Conservation (phyloP, 1,284 basidiomycete genomes). For the Leccinum pachyderme region DNA sequence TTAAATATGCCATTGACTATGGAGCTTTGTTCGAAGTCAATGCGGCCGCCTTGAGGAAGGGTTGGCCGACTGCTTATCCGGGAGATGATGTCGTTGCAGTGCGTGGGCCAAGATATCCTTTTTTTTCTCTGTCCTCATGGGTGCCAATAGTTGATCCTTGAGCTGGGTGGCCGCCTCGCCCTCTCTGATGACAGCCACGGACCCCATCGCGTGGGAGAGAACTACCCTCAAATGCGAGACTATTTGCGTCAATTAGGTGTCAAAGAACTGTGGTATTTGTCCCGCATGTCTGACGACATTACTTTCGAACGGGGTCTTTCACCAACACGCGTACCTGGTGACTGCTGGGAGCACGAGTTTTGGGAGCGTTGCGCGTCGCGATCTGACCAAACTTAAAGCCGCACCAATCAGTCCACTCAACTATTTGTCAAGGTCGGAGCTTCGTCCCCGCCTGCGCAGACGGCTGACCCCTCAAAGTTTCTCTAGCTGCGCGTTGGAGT, state of each 20-base stretch:
- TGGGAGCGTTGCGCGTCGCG: conserved; percentile 39
- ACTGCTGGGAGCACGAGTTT: conserved; percentile 60
- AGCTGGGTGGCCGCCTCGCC: conserved; percentile 70
- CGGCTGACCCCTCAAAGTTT: conserved; percentile 14
- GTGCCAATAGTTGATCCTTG: conserved; percentile 61
- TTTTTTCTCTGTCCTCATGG: conserved; percentile 24
- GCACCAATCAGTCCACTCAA: conserved; percentile 7
- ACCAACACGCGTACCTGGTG: conserved; percentile 43
- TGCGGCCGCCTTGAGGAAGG: conserved; percentile 89
- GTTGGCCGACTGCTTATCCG: conserved; percentile 87
- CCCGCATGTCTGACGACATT: conserved; percentile 35
- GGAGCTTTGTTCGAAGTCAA: conserved; percentile 95
- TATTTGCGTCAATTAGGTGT: conserved; percentile 71
- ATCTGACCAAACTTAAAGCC: conserved; percentile 16
- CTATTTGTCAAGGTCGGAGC: conserved; percentile 33
- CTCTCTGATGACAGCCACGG: conserved; percentile 98
- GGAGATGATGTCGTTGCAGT: conserved; percentile 75
- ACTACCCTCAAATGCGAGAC: conserved; percentile 67
- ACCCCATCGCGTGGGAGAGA: conserved; percentile 82
- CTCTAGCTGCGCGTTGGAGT: conserved; percentile 13
- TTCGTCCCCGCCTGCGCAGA: conserved; percentile 26
- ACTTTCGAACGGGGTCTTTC: conserved; percentile 40
- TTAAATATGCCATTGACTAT: conserved; percentile 73
- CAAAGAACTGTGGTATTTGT: conserved; percentile 69
- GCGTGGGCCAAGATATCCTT: conserved; percentile 30